Base-by-base conservation (phyloP, 1,284 basidiomycete genomes). In the Ganoderma meredithae region DNA sequence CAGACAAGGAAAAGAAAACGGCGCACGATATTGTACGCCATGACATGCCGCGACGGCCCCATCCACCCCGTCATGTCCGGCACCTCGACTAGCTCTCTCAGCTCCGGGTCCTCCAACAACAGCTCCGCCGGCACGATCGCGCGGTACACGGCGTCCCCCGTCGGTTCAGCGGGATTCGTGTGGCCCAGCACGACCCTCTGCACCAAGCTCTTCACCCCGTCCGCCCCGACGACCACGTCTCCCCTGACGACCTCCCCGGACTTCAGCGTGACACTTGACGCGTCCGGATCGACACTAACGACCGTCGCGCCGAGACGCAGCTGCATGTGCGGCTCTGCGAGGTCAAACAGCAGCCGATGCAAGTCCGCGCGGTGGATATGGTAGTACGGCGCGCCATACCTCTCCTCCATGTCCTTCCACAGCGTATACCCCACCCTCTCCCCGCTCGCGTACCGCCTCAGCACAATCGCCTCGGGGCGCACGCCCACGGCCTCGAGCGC, bases 291-390 rank as follows among this genome's bases (percentile, higher is more conserved):
- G 0, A 88, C 79, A 0, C 74, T 71, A 3, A 81, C 75, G 22
- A 88, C 86, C 39, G 78, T 77, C 1, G 83, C 75, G 67, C 84
- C 80, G 49, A 87, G 60, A 3, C 81, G 79, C 60, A 91, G 81
- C 3, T 79, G 76, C 22, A 88, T 87, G 39, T 74, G 74, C 4
- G 84, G 81, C 8, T 73, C 73, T 10, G 85, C 85, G 40, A 86
- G 80, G 31, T 86, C 84, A 68, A 83, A 83, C 19, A 91, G 78
- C 19, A 88, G 78, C 12, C 81, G 76, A 70, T 88, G 85, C 53
- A 91, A 82, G 65, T 89, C 86, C 19, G 86, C 86, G 65, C 90
- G 86, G 82, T 92, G 81, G 60, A 84, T 77, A 69, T 85, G 83
- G 71, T 83, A 84, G 74, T 85, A 85, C 1, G 84, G 84, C 55